Evolutionary conservation across 2,329 filamentous ascomycete genomes (phyloP), one percentile per base, ranked within the genome.

Genomic region (Penicillium janthinellum): DNA sequence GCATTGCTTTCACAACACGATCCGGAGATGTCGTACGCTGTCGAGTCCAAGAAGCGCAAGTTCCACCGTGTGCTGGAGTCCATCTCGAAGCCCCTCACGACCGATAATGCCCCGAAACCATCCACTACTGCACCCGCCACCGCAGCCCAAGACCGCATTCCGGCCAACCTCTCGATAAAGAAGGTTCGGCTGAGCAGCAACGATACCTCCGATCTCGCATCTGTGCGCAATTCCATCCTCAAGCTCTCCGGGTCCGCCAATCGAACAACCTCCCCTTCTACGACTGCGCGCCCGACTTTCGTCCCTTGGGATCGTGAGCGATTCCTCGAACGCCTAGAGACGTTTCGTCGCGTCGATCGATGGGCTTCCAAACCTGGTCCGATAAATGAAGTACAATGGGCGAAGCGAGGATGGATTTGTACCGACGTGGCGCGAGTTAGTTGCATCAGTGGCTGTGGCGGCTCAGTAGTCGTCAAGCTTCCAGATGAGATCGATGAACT

Each of bases 361-460:
- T 99, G 94, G 94, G 90, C 90, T n/a, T 90, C 91, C 0, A 98
- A 98, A 74, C 93, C 95, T 0, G 86, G 93, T 54, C 83, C 82
- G 37, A 88, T 98, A 67, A 92, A 87, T 71, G 95, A 98, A 77
- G 88, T 97, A 7, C 90, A 92, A 74, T 99, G 95, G 95, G 93
- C 93, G 0, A 96, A 94, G 80, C 82, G 90, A 59, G 94, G 94
- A 0, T 99, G 95, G 94, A 83, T 89, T 4, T 97, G 94, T 70
- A 87, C 90, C 48, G 89, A 89, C 67, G 87, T 88, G 64, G 92
- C 96, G 76, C 90, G 90, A 4, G 91, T 98, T 15, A 86, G 88
- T 17, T 99, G 95, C 73, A 83, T 81, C 44, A 88, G 90, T 42
- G 86, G 93, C 2, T 99, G 95, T 71, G 89, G 89, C 71, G 89